These are phyloP conservation scores for Sporothrix phasma DNA, from an alignment of 2,329 filamentous ascomycete species.

Conservation along the genomic window DNA sequence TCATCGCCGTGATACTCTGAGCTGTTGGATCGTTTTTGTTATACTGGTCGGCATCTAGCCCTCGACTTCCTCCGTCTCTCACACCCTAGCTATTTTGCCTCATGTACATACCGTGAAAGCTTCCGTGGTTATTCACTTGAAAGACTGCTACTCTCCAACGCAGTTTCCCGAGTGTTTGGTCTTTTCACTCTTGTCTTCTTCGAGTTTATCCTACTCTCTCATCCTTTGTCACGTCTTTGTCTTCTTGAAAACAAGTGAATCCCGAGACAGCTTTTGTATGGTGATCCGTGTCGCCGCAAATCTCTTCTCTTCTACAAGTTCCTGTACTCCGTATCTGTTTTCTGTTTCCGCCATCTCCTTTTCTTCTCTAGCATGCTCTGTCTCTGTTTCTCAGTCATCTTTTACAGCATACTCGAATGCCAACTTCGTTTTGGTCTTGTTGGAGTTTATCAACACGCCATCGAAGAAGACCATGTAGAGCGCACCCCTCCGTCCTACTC, in stretches of 20 bases:
- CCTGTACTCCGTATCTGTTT: neutral
- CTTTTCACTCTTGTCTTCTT: neutral
- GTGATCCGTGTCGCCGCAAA: neutral
- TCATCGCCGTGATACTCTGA: neutral
- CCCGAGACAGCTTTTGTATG: neutral
- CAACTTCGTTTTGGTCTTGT: neutral
- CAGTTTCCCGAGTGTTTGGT: too few species aligned
- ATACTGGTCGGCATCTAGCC: neutral
- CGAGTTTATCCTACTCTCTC: too few species aligned
- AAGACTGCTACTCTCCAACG: neutral
- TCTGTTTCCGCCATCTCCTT: neutral
- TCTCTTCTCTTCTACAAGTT: neutral
- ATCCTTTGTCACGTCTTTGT: neutral
- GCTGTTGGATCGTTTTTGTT: too few species aligned
- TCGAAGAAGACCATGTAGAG: neutral
- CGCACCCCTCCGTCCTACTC: neutral
- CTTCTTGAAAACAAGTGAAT: neutral
- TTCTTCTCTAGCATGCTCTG: neutral
- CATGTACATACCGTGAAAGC: too few species aligned
- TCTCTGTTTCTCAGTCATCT: neutral
- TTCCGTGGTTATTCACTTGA: too few species aligned
- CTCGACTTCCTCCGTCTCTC: neutral
- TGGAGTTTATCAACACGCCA: neutral
- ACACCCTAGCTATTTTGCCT: neutral
- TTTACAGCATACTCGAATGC: neutral